Evolutionary conservation across 768 basidiomycete genomes (phyloP).

Genomic region (Auriscalpium orientale): DNA sequence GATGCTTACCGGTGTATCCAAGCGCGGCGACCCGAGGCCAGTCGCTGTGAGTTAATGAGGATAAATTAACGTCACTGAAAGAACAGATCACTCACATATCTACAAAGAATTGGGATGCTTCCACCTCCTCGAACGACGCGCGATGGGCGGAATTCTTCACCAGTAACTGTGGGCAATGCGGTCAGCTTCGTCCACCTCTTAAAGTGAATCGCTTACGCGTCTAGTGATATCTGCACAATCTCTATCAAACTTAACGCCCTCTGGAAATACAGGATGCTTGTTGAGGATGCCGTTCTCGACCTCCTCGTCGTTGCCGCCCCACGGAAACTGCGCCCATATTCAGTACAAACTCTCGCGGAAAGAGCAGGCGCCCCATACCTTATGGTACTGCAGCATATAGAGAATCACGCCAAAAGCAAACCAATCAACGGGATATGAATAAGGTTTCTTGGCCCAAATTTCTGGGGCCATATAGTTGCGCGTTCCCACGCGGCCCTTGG

Average conservation of each 20-base stretch:
- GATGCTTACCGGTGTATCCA: background rate
- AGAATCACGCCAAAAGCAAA: conserved; percentile 13
- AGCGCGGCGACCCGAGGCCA: background rate
- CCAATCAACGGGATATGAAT: conserved; percentile 13
- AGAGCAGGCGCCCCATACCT: background rate
- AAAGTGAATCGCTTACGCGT: background rate
- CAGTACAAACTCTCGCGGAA: background rate
- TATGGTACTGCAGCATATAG: conserved; percentile 7
- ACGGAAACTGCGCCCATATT: background rate
- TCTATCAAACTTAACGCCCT: background rate
- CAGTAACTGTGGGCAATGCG: background rate
- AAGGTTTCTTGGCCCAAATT: conserved; percentile 3
- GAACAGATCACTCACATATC: background rate
- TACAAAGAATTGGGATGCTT: background rate
- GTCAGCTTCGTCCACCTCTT: background rate
- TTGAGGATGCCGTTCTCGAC: background rate
- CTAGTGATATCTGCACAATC: background rate
- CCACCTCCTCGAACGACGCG: background rate
- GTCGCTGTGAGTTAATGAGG: background rate
- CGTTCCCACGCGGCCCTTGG: conserved; percentile 7
- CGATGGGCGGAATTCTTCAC: background rate
- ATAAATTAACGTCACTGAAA: background rate
- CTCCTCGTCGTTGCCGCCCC: background rate
- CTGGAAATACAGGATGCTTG: background rate
- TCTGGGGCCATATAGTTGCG: conserved; percentile 14